Base-by-base conservation (phyloP, 202 grass and related monocot species). In the Eragrostis tef region DNA sequence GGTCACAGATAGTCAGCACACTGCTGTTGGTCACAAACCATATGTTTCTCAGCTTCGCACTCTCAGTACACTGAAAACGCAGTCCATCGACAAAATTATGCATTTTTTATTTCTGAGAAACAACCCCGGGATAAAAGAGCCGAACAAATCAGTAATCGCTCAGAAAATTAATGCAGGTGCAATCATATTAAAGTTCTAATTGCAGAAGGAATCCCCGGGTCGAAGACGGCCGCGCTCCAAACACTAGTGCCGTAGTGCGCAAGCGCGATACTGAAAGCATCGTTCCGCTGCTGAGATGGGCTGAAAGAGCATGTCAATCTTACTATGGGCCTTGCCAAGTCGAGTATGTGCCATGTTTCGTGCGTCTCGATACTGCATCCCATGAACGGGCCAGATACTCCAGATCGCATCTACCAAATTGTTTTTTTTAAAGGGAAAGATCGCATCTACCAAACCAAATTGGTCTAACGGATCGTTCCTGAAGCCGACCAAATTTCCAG, bases 91-190 rank as follows among this genome's bases (percentile, higher is more conserved):
- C 27, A 25, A 24, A 56, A 57, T 76, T 10, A 19, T 9, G 21
- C 42, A 34, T 17, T 22, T 64, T 56, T 13, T 27, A 21, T 53
- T 60, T 57, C 13, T 15, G 34, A 39, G 16, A 9, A 0, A 52
- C 16, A 47, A 22, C 22, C 43, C 31, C 3, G 15, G 6, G 36
- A 12, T 20, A 27, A 17, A 75, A 67, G 10, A 11, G 5, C 5
- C 19, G 12, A 78, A 83, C 26, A 83, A 72, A 60, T 3, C 8
- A 34, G 17, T 52, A 63, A 57, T 11, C 69, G 45, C 3, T 27
- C 11, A 9, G 29, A 64, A 61, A 68, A 57, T 3, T 41, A 24
- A 67, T 31, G 21, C 48, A 71, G 14, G 3, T 5, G 6, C 29
- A 31, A 31, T n/a, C n/a, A n/a, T n/a, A n/a, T n/a, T 44, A 63